These are phyloP conservation scores for Combretum micranthum DNA, from an alignment of 345 rosid species.

Conservation along the genomic window DNA sequence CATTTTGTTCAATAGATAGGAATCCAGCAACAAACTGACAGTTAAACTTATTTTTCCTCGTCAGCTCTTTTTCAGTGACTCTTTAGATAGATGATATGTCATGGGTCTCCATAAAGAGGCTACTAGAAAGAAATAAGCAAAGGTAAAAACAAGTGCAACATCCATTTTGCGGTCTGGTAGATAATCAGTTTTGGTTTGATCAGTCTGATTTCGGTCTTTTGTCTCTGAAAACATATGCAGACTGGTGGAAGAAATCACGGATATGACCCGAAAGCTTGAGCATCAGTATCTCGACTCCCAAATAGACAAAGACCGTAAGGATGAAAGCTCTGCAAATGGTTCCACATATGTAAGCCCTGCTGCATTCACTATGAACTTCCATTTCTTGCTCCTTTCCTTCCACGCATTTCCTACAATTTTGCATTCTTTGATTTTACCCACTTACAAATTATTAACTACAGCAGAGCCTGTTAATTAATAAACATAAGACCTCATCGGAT, in stretches of 20 bases:
- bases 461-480: too few relatives aligned
- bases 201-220: background rate
- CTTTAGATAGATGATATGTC: background rate
- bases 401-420: too few relatives aligned
- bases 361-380: too few relatives aligned
- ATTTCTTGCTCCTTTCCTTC: too few relatives aligned
- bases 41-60: background rate
- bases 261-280: constrained; percentile 3
- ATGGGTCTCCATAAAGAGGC: constrained; percentile 28
- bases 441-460: too few relatives aligned
- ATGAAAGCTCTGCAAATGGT: constrained; percentile 1
- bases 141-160: constrained; percentile 14
- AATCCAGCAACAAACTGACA: background rate
- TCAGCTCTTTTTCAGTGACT: background rate
- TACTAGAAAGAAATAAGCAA: constrained; percentile 18
- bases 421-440: too few relatives aligned
- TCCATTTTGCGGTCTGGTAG: background rate
- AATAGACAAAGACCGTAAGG: constrained; percentile 5
- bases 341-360: too few relatives aligned
- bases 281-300: constrained; percentile 6
- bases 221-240: background rate
- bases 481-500: too few relatives aligned
- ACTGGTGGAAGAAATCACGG: constrained; percentile 12
- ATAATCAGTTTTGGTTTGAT: background rate
- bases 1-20: background rate